Evolutionary conservation across 1,284 basidiomycete species (phyloP).

Genomic region (Cutaneotrichosporon cavernicola): DNA sequence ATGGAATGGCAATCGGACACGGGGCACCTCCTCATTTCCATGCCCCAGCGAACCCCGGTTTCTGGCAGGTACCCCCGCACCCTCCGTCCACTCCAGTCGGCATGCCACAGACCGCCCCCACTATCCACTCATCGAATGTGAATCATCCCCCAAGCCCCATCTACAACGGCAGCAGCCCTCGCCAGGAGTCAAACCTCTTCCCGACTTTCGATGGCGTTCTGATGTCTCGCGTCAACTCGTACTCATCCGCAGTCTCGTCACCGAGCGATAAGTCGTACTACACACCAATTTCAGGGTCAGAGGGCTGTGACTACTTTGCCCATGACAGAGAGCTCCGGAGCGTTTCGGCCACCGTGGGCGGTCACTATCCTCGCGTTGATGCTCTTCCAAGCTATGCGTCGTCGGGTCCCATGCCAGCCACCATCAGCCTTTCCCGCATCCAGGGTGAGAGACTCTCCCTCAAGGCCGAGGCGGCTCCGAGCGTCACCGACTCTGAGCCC

Average conservation of each 20-base stretch:
- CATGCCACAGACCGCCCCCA: not conserved
- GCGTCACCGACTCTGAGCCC: conserved; percentile 2
- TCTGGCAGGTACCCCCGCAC: not conserved
- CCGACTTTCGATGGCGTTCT: not conserved
- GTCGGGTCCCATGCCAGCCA: not conserved
- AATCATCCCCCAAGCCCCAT: not conserved
- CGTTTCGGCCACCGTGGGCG: not conserved
- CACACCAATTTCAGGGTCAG: not conserved
- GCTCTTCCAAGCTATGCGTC: not conserved
- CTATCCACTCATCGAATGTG: not conserved
- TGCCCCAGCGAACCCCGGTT: not conserved
- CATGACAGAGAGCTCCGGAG: conserved; percentile 1
- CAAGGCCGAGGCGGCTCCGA: not conserved
- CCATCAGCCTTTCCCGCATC: conserved; percentile 6
- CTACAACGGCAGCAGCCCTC: not conserved
- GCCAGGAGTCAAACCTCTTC: not conserved
- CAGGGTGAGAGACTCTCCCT: not conserved
- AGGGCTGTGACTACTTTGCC: not conserved
- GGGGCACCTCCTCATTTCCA: not conserved
- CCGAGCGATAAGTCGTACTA: conserved; percentile 1
- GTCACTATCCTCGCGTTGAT: not conserved
- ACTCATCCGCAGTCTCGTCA: not conserved
- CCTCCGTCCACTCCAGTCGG: not conserved
- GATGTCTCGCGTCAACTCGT: not conserved
- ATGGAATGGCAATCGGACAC: not conserved